Percentiles rank a stretch among this genome's conserved stretches.
Conservation (phyloP, 2,329 filamentous ascomycete genomes). For the Diatrype stigma region DNA sequence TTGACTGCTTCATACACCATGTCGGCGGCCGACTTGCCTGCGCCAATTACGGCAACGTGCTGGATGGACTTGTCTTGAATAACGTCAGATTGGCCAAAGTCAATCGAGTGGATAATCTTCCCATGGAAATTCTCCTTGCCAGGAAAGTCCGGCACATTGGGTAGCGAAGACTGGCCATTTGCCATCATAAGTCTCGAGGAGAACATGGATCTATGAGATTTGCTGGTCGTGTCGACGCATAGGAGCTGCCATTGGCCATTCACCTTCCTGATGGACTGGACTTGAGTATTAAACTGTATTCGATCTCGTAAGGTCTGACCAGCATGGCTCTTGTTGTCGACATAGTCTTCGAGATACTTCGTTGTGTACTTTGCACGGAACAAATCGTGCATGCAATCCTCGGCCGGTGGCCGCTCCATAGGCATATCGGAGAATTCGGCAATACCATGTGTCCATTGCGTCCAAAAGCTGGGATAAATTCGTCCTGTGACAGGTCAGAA, state of each 20-base stretch:
- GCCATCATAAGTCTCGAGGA: slow-evolving; percentile 13
- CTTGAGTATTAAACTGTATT: slow-evolving; percentile 16
- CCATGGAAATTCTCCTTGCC: slow-evolving; percentile 23
- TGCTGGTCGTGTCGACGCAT: slow-evolving; percentile 10
- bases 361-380: slow-evolving; percentile 24
- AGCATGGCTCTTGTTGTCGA: slow-evolving; percentile 12
- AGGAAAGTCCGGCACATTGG: slow-evolving; percentile 25
- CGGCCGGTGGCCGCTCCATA: slow-evolving; percentile 20
- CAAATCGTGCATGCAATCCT: slow-evolving; percentile 18
- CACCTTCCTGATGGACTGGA: slow-evolving; percentile 15
- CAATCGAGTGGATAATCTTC: slow-evolving; percentile 26
- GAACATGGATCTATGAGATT: slow-evolving; percentile 6
- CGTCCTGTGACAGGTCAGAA: slow-evolving; percentile 13
- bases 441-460: slow-evolving; percentile 25
- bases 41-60: slow-evolving; percentile 29
- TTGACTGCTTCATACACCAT: slow-evolving; percentile 32
- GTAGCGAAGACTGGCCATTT: slow-evolving; percentile 12
- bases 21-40: slow-evolving; percentile 33
- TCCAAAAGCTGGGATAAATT: slow-evolving; percentile 25
- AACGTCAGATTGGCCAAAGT: slow-evolving; percentile 28
- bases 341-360: slow-evolving; percentile 22
- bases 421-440: slow-evolving; percentile 26
- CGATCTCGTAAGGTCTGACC: slow-evolving; percentile 17
- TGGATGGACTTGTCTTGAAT: slow-evolving; percentile 14
- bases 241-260: slow-evolving; percentile 16